Conservation (phyloP, 2,329 filamentous ascomycete genomes). For the Penicillium sclerotiorum region DNA sequence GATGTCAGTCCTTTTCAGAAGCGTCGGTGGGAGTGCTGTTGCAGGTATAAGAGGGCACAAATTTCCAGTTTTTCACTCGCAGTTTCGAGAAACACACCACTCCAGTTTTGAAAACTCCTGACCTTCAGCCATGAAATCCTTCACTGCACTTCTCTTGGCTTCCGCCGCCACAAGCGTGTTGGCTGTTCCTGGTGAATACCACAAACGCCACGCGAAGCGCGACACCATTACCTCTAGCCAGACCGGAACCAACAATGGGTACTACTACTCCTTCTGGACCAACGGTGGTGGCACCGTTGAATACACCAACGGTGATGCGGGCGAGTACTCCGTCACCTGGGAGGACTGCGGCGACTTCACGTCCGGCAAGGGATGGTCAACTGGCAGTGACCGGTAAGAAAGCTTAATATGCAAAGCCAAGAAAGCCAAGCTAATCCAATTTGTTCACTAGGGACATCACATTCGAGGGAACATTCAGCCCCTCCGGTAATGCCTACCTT, state of each 20-base stretch:
- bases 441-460: conserved; percentile 25
- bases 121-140: neutral
- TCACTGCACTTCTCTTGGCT: neutral
- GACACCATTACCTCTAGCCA: conserved; percentile 23
- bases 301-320: conserved; percentile 50
- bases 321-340: conserved; percentile 30
- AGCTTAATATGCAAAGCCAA: neutral
- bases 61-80: neutral
- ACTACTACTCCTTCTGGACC: conserved; percentile 56
- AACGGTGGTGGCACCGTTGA: conserved; percentile 48
- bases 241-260: conserved; percentile 45
- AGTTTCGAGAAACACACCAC: neutral
- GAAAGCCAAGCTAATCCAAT: neutral
- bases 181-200: conserved; percentile 4
- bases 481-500: conserved; percentile 38
- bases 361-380: conserved; percentile 61
- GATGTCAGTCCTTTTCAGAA: neutral
- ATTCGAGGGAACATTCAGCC: conserved; percentile 33
- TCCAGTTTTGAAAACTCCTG: neutral
- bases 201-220: conserved; percentile 3
- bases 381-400: conserved; percentile 53
- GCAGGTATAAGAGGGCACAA: neutral
- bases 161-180: neutral
- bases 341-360: conserved; percentile 16
- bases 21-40: neutral